Evolutionary conservation across 495 filamentous ascomycete genomes (phyloP).

Genomic region (Penicillium desertorum): DNA sequence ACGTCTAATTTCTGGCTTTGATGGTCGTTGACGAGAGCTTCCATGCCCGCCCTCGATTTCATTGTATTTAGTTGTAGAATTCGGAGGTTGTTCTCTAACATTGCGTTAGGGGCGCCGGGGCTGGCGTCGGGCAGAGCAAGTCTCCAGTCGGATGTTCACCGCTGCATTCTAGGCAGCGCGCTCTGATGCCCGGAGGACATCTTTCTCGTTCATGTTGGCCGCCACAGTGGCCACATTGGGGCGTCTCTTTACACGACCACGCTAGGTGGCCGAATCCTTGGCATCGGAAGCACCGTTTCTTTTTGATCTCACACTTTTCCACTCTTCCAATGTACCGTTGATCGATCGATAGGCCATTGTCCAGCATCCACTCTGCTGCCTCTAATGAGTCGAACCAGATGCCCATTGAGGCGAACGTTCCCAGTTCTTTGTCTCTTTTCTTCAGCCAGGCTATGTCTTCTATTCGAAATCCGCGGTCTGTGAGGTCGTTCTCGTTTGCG

Average conservation of each 20-base stretch:
- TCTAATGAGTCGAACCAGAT: constrained; percentile 10
- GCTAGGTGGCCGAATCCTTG: constrained; percentile 32
- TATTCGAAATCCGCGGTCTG: neutral
- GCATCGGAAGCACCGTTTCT: constrained; percentile 29
- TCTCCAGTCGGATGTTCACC: constrained; percentile 26
- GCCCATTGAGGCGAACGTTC: constrained; percentile 7
- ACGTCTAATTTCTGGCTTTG: no score
- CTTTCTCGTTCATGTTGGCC: constrained; percentile 22
- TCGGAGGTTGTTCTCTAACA: constrained; percentile 14
- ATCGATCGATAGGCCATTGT: neutral
- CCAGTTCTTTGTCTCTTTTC: neutral
- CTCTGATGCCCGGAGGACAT: constrained; percentile 24
- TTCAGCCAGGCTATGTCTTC: constrained; percentile 3
- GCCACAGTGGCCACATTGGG: constrained; percentile 27
- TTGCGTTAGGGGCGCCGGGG: constrained; percentile 10
- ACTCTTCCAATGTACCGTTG: constrained; percentile 22
- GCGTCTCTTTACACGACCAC: constrained; percentile 33
- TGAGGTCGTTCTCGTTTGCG: constrained; percentile 1
- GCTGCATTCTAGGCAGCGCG: constrained; percentile 25
- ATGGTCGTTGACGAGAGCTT: no score
- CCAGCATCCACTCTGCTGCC: constrained; percentile 1
- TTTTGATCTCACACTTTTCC: constrained; percentile 21
- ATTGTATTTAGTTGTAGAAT: no score
- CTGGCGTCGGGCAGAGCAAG: constrained; percentile 13
- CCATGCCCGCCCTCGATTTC: no score